phyloP scores from a whole-genome alignment of 129 eudicot genomes.

The Arctium lappa region DNA sequence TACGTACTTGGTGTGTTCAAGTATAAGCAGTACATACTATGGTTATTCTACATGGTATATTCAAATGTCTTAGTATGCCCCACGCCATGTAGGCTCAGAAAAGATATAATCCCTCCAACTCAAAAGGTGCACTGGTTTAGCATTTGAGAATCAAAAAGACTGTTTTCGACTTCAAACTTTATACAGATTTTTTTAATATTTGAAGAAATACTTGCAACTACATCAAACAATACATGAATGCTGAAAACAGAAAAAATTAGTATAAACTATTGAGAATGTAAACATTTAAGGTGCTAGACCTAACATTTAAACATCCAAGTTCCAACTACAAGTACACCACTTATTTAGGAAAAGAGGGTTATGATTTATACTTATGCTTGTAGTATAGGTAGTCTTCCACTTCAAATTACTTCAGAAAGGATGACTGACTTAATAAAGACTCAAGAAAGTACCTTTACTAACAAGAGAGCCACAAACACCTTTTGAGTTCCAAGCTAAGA shows the following conservation, averaged over 20 bases:
- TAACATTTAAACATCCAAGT: neutral
- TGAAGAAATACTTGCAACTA: neutral
- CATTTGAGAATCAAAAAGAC: neutral
- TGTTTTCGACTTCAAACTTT: neutral
- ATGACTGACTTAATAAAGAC: neutral
- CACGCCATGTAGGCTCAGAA: neutral
- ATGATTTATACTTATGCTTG: neutral
- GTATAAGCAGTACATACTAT: too few relatives aligned
- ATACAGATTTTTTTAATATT: neutral
- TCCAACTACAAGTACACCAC: neutral
- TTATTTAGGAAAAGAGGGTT: neutral
- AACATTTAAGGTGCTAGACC: neutral
- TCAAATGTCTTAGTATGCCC: neutral
- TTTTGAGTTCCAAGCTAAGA: neutral
- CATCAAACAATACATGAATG: neutral
- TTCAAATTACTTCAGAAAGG: neutral
- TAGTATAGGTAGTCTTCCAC: neutral
- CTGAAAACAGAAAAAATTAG: neutral
- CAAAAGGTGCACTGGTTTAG: neutral
- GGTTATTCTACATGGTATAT: neutral
- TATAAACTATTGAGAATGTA: neutral
- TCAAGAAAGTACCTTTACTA: neutral
- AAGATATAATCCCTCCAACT: neutral
- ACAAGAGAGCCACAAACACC: neutral
- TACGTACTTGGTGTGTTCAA: neutral